Evolutionary conservation across 345 rosid genomes (phyloP), one percentile per base, ranked within the genome.

Genomic region (Odontarrhena argentea): DNA sequence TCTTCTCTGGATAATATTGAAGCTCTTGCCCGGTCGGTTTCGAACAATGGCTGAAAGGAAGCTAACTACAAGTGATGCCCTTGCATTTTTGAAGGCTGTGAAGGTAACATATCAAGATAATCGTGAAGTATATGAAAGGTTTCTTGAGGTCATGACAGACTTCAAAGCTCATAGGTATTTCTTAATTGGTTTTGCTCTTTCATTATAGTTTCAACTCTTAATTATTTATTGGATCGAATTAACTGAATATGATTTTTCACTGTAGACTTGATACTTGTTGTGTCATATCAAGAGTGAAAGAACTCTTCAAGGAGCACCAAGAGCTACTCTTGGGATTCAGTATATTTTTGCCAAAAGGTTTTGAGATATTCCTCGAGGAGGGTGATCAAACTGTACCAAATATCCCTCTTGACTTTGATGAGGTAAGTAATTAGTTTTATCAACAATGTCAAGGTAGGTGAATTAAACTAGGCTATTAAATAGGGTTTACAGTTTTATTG

Each of bases 281-380:
- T 76, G 94, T 92, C 60, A 86, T 87, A 68, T 82, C 75, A 49
- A 85, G 84, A 77, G 98, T 92, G 60, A 86, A 86, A 74, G 84
- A 86, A 42, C 83, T 92, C 48, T 92, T 92, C 69, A 79, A 87
- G 65, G 98, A 88, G 55, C 80, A 92, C 55, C 73, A 76, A 56
- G 85, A 87, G 55, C 65, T 93, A 49, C 89, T 93, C 42, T 82
- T 81, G 69, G 94, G 97, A 47, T 93, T 93, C 70, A 93, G 84
- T 73, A 76, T 83, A 65, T 93, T 89, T 78, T 78, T 93, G 76
- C 98, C 98, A 2, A 86, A 84, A 76, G 94, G 88, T 50, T 86
- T 60, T 71, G 82, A 89, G 69, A 89, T 89, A 74, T 79, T 82
- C 30, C 81, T 83, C 7, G 82, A 78, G 12, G 83, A 18, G 22